Evolutionary conservation across 805 yeast genomes (phyloP).

Genomic region (Saturnispora hagleri): DNA sequence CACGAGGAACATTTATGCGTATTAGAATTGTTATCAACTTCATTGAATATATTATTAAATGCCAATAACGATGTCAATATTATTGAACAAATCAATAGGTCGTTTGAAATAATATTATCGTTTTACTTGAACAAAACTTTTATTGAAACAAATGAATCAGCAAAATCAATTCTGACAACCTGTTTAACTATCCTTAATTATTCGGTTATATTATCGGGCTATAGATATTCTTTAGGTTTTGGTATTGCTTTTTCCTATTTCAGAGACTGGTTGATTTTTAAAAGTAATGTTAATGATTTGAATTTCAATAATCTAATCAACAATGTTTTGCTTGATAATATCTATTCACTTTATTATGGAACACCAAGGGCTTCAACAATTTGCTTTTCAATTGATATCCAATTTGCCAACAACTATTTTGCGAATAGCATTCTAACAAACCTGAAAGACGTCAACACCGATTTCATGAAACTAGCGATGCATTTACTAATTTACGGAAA

Average conservation of each 20-base stretch:
- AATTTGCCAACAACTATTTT: slow-evolving; percentile 15
- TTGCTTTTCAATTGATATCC: slow-evolving; percentile 14
- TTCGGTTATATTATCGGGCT: slow-evolving; percentile 49
- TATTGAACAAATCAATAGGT: slow-evolving; percentile 27
- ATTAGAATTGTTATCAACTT: slow-evolving; percentile 33
- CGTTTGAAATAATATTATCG: slow-evolving; percentile 29
- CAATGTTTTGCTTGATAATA: slow-evolving; percentile 40
- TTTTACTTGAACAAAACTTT: slow-evolving; percentile 30
- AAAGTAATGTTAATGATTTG: slow-evolving; percentile 20
- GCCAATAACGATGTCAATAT: slow-evolving; percentile 12
- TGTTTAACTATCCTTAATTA: slow-evolving; percentile 43
- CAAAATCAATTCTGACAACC: slow-evolving; percentile 28
- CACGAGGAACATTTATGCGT: slow-evolving; percentile 25
- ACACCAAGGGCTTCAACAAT: slow-evolving; percentile 22
- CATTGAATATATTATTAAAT: slow-evolving; percentile 32
- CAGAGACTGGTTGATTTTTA: slow-evolving; percentile 46
- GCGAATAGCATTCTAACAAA: slow-evolving; percentile 9
- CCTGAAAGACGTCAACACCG: slow-evolving; percentile 8
- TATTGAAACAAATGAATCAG: slow-evolving; percentile 21
- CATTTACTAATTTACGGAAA: slow-evolving; percentile 17
- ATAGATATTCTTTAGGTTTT: slow-evolving; percentile 48
- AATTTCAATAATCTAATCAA: slow-evolving; percentile 34
- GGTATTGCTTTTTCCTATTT: slow-evolving; percentile 44
- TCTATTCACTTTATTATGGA: slow-evolving; percentile 46
- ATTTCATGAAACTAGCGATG: slow-evolving; percentile 21